Conservation (phyloP, 2,329 filamentous ascomycete genomes). For the Fusarium falciforme region DNA sequence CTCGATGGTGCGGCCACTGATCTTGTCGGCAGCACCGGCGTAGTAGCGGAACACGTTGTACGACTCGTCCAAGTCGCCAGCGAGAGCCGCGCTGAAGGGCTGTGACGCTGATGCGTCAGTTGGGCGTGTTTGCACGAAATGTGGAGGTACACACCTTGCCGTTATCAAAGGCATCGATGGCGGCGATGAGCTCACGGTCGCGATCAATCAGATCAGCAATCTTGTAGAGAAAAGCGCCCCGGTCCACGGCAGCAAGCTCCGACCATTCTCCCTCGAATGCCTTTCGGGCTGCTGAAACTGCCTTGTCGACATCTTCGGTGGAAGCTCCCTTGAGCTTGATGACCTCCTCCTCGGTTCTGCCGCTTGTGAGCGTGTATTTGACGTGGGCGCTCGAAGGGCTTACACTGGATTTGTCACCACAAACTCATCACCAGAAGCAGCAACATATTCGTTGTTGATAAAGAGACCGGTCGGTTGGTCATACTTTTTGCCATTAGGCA, state of each 20-base stretch:
- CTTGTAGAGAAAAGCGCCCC: constrained; percentile 39
- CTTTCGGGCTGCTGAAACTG: constrained; percentile 36
- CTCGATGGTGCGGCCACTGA: constrained; percentile 75
- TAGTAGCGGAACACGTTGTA: constrained; percentile 70
- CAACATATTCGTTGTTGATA: constrained; percentile 44
- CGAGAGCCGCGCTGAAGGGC: constrained; percentile 54
- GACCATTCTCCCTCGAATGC: constrained; percentile 42
- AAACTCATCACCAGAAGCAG: constrained; percentile 38
- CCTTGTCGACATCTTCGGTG: constrained; percentile 34
- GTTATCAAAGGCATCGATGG: constrained; percentile 41
- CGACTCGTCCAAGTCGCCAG: constrained; percentile 64
- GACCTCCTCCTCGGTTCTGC: constrained; percentile 39
- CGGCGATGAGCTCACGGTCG: constrained; percentile 40
- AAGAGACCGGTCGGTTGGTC: constrained; percentile 53
- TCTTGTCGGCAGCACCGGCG: constrained; percentile 77
- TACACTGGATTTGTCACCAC: constrained; percentile 36
- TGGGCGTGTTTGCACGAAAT: rapidly evolving
- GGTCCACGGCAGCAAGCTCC: constrained; percentile 35
- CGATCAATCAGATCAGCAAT: constrained; percentile 37
- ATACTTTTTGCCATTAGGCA: constrained; percentile 46
- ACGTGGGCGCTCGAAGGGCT: not conserved
- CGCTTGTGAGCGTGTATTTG: not conserved
- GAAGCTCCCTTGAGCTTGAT: constrained; percentile 37
- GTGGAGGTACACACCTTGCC: constrained; percentile 26
- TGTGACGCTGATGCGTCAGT: not conserved